phyloP scores from a whole-genome alignment of 495 filamentous ascomycete species.

The Trypethelium eluteriae region DNA sequence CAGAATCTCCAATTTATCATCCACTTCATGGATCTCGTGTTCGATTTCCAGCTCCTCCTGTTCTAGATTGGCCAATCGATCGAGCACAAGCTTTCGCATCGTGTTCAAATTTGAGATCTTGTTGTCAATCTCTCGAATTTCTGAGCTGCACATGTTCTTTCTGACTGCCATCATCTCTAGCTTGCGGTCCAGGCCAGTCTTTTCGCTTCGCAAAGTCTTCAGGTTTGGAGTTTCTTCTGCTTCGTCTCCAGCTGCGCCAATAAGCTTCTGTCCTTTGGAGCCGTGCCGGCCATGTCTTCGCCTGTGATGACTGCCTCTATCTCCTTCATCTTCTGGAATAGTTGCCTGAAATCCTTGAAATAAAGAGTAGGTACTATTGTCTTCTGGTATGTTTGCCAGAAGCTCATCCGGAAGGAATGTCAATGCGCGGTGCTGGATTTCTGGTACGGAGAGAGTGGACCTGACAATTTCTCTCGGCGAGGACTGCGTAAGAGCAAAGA shows the following conservation, averaged over 20 bases:
- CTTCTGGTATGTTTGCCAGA: conserved; percentile 76
- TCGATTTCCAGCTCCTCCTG: conserved; percentile 86
- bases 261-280: conserved; percentile 63
- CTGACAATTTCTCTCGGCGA: conserved; percentile 87
- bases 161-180: conserved; percentile 86
- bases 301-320: conserved; percentile 39
- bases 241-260: conserved; percentile 52
- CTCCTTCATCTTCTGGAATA: conserved; percentile 62
- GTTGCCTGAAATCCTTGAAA: conserved; percentile 96
- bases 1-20: conserved; percentile 76
- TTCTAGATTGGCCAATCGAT: conserved; percentile 82
- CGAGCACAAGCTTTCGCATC: conserved; percentile 89
- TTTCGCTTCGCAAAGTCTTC: conserved; percentile 66
- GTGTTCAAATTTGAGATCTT: conserved; percentile 90
- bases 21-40: conserved; percentile 76
- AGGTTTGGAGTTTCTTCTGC: conserved; percentile 56
- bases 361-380: conserved; percentile 75
- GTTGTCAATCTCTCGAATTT: conserved; percentile 93
- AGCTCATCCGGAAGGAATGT: conserved; percentile 87
- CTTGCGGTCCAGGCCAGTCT: conserved; percentile 64
- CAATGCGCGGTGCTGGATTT: conserved; percentile 91
- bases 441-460: conserved; percentile 78
- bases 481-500: conserved; percentile 82
- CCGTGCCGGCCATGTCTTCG: conserved; percentile 57
- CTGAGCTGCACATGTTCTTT: conserved; percentile 95